These are phyloP conservation scores for Galeopsis tetrahit DNA, from an alignment of 257 asterid species.

Conservation along the genomic window DNA sequence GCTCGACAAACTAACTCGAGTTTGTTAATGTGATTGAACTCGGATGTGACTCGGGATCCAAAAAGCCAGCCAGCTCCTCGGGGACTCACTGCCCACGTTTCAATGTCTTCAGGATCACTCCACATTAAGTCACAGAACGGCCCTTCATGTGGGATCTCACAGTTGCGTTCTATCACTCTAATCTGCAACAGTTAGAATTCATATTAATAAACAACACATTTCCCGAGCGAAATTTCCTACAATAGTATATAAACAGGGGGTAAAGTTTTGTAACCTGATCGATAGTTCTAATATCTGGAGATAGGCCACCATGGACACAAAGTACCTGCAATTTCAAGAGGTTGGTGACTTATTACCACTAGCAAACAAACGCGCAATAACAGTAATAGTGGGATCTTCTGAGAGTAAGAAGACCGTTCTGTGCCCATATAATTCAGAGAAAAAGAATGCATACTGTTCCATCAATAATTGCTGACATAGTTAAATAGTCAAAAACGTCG, in stretches of 20 bases:
- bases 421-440: too few relatives aligned
- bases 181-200: constrained; percentile 50
- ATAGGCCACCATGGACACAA: constrained; percentile 96
- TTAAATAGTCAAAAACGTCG: constrained; percentile 95
- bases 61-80: constrained; percentile 99
- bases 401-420: too few relatives aligned
- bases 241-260: too few relatives aligned
- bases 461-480: constrained; percentile 93
- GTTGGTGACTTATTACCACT: constrained; percentile 16
- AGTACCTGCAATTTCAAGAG: constrained; percentile 62
- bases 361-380: background rate
- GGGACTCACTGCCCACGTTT: constrained; percentile 99
- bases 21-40: constrained; percentile 96
- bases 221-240: too few relatives aligned
- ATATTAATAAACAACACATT: too few relatives aligned
- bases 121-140: constrained; percentile 99
- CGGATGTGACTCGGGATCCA: constrained; percentile 96
- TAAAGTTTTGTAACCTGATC: constrained; percentile 66
- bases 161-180: constrained; percentile 86
- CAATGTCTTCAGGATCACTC: constrained; percentile 99
- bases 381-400: too few relatives aligned
- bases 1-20: constrained; percentile 97
- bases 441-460: constrained; percentile 70
- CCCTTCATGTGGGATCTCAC: constrained; percentile 99
- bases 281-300: constrained; percentile 92